A percentile compares a stretch with the other conserved stretches of the same genome.
Conservation (phyloP, 257 asterid genomes). For the Craterostigma plantagineum region DNA sequence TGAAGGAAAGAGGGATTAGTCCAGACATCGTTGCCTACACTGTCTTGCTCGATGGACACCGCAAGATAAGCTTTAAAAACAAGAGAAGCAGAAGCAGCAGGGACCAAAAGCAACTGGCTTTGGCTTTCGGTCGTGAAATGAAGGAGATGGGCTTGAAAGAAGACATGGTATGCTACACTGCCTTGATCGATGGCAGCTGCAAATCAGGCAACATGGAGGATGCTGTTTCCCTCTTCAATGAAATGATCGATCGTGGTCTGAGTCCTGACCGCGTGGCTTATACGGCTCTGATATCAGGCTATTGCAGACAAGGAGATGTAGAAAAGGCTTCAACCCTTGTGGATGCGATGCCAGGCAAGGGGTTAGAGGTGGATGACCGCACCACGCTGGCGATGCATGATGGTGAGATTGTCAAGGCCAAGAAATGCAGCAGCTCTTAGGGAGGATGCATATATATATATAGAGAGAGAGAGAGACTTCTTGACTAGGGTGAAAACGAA, state of each 20-base stretch:
- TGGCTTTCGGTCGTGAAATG: slow-evolving; percentile 24
- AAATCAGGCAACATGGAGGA: slow-evolving; percentile 46
- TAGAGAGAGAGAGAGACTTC: too few relatives aligned
- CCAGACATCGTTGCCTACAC: slow-evolving; percentile 68
- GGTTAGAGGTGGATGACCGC: slow-evolving; percentile 30
- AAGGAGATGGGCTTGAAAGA: slow-evolving; percentile 32
- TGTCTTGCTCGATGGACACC: slow-evolving; percentile 45
- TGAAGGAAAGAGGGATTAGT: slow-evolving; percentile 46
- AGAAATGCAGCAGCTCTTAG: too few relatives aligned
- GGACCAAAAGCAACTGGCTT: slow-evolving; percentile 11
- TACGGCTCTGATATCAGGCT: slow-evolving; percentile 61
- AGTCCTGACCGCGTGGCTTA: slow-evolving; percentile 43
- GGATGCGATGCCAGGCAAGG: slow-evolving; percentile 34
- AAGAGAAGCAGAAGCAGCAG: slow-evolving; percentile 10
- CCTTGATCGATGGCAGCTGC: slow-evolving; percentile 47
- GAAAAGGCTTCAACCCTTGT: slow-evolving; percentile 33
- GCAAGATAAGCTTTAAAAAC: slow-evolving; percentile 18
- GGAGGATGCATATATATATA: too few relatives aligned
- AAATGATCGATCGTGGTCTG: slow-evolving; percentile 47
- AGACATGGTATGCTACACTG: slow-evolving; percentile 55
- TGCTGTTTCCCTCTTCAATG: slow-evolving; percentile 44
- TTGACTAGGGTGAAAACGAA: too few relatives aligned
- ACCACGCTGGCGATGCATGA: slow-evolving; percentile 15
- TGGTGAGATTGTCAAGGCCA: slow-evolving; percentile 8
- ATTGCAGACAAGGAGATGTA: slow-evolving; percentile 34